Percentiles rank a stretch among this genome's conserved stretches.
phyloP scores from a whole-genome alignment of 2,329 filamentous ascomycete species.

The Coniosporium tulheliwenetii region DNA sequence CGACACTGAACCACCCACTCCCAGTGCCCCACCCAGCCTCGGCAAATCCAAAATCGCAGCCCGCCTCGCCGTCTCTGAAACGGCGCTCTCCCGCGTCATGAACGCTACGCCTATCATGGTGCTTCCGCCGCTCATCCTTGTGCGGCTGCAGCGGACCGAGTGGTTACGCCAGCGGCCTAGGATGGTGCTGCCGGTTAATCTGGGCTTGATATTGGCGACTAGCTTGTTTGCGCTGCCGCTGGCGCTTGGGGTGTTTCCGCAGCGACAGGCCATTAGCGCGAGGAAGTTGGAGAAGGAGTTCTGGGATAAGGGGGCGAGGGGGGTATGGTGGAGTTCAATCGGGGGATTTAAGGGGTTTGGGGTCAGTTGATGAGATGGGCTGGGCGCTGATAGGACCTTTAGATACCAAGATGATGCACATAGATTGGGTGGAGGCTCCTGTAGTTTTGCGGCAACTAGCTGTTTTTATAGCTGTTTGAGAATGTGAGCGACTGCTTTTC shows the following conservation, averaged over 20 bases:
- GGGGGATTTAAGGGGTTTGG: conserved; percentile 60
- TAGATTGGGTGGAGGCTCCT: too few species aligned
- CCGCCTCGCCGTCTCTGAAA: conserved; percentile 80
- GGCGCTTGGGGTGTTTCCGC: conserved; percentile 82
- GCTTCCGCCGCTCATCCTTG: conserved; percentile 71
- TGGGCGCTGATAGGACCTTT: too few species aligned
- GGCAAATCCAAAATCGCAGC: conserved; percentile 84
- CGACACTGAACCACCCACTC: neutral
- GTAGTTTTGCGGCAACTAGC: too few species aligned
- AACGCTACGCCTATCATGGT: conserved; percentile 98
- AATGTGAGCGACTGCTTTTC: too few species aligned
- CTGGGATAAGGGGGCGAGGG: conserved; percentile 58
- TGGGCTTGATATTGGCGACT: conserved; percentile 73
- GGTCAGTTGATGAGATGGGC: too few species aligned
- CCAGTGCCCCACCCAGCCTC: conserved; percentile 32
- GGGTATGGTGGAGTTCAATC: conserved; percentile 88
- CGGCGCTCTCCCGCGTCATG: conserved; percentile 75
- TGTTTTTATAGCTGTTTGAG: too few species aligned
- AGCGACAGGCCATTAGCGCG: conserved; percentile 68
- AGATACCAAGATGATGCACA: too few species aligned
- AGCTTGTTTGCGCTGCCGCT: conserved; percentile 80
- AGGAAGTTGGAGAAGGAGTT: conserved; percentile 74
- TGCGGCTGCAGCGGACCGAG: conserved; percentile 65
- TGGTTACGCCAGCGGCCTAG: conserved; percentile 69
- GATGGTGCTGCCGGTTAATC: conserved; percentile 66